Evolutionary conservation across 352 stramenopile genomes (phyloP), one percentile per base, ranked within the genome.

Genomic region (Peronosclerospora sorghi): DNA sequence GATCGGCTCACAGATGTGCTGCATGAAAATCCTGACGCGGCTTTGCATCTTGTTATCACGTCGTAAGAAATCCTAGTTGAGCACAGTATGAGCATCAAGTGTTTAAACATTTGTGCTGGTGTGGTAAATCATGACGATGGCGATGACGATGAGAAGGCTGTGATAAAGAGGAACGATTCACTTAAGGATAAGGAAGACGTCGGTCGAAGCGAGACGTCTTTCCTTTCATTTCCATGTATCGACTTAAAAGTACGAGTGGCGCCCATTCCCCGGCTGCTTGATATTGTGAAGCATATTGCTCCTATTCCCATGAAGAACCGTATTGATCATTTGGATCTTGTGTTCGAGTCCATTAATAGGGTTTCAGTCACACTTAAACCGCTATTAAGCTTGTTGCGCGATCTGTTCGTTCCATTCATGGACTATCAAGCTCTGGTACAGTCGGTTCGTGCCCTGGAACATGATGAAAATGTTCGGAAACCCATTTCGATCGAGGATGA

Each of bases 321-420:
- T 7, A 5, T 66, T 1, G 58, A 53, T 0, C 62, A 51, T 34
- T 60, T 79, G n/a, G 54, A 81, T 32, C 23, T 83, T 18, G 18
- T 57, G 3, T 65, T 63, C 32, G 23, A 49, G 8, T 62, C 53
- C 5, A 58, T 67, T 13, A 77, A 62, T 39, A 61, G 42, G 21
- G 54, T 81, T 8, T 65, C 60, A 4, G 29, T 83, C 14, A 52
- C 63, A 23, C 54, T 58, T 29, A 65, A 83, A 41, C 41, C 66
- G 21, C 45, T 78, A 5, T 46, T 73, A 8, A 56, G 55, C 13
- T 65, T 81, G 15, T 35, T 83, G 9, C 59, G 67, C 5, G 71
- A 80, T 19, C 35, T 83, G 8, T 73, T 69, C 43, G 63, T 83
- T 18, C 71, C 71, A 8, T 75, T 64, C 58, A 62, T 58, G 55